Base-by-base conservation (phyloP, 805 yeast species). In the Cyberlindnera nakhonratchasimensis region DNA sequence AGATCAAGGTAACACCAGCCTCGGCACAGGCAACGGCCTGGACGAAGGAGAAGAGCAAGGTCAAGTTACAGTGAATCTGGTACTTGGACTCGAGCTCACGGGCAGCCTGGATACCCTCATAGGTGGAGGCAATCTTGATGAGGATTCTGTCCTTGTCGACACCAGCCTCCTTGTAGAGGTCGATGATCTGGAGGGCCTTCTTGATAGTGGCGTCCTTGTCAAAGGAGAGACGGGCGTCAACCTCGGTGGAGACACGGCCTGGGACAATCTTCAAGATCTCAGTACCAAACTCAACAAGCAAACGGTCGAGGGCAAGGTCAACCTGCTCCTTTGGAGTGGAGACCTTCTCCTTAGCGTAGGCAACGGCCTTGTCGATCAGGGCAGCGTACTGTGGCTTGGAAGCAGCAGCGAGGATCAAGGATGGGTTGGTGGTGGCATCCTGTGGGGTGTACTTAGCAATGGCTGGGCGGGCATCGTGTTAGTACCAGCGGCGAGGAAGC, bases 1-100 rank as follows among this genome's bases (percentile, higher is more conserved):
- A 93, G 62, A 93, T 91, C 69, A 93, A 79, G 46, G 98, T 91
- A 58, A 88, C 91, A 51, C 81, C 70, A 57, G 98, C 99, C 75
- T 93, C 99, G 55, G 99, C 99, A 74, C 91, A 85, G 45, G 99
- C 97, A 63, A 93, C 96, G 54, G 99, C 99, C 75, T 93, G 99
- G 43, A 80, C 86, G 63, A 88, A 87, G 29, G 96, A 86, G 82
- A 93, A 93, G 63, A 93, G 77, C 58, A 93, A 73, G 45, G 99
- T 93, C 76, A 93, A 78, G 80, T 93, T 93, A 73, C 85, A 79
- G 82, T 93, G 98, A 59, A 93, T 79, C 39, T 80, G 89, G 75
- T 93, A 76, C 70, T 93, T 80, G 54, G 82, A 69, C 77, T 93
- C 99, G 66, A 93, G 79, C 67, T 86, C 96, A 67, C 82, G 80